These are phyloP conservation scores for Linnemannia schmuckeri DNA, from an alignment of 192 early-diverging fungal species.

Conservation along the genomic window DNA sequence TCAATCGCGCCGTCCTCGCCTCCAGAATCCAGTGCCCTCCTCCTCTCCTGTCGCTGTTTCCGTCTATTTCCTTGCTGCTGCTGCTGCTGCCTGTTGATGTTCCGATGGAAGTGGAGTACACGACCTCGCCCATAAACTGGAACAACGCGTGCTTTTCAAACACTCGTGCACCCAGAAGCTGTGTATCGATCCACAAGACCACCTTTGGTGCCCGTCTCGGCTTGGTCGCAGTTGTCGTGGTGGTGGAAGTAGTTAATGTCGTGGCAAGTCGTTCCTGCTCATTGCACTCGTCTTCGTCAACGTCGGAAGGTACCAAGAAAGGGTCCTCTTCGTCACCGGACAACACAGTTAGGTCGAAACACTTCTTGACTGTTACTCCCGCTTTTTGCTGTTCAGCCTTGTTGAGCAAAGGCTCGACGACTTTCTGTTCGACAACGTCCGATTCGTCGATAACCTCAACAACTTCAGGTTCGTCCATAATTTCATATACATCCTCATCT, in stretches of 20 bases:
- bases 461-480: no score
- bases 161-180: background rate
- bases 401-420: background rate
- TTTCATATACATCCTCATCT: background rate
- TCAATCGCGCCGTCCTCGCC: slow-evolving; percentile 18
- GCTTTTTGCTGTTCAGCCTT: background rate
- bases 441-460: background rate
- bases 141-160: slow-evolving; percentile 12
- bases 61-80: no score
- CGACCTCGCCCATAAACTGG: slow-evolving; percentile 34
- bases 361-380: background rate
- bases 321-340: slow-evolving; percentile 17
- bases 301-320: background rate
- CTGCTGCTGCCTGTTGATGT: background rate
- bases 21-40: slow-evolving; percentile 24
- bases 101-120: slow-evolving; percentile 1
- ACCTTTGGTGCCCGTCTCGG: slow-evolving; percentile 7
- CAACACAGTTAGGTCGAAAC: slow-evolving; percentile 22
- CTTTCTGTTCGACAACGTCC: background rate
- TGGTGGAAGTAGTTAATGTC: background rate
- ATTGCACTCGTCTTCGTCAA: no score
- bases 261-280: no score
- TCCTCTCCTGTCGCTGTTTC: background rate
- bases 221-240: background rate
- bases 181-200: slow-evolving; percentile 29